Percentiles rank a stretch among this genome's conserved stretches.
Evolutionary conservation across 352 stramenopile genomes (phyloP).

Genomic region (Phytophthora boehmeriae): DNA sequence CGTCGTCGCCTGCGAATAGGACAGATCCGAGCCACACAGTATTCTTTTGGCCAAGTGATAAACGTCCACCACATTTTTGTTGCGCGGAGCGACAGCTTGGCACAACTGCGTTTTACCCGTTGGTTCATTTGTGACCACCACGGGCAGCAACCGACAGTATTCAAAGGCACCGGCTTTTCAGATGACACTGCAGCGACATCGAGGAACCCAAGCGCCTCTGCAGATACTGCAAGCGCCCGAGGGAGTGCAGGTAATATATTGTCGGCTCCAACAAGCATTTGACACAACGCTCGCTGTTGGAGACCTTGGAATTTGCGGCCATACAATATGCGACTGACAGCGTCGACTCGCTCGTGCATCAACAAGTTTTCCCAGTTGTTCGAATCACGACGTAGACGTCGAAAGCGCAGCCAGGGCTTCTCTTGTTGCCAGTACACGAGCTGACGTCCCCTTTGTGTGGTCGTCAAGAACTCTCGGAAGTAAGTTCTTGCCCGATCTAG

Average conservation of each 20-base stretch:
- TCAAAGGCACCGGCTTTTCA: neutral
- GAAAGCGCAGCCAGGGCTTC: slow-evolving; percentile 34
- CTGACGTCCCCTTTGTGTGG: slow-evolving; percentile 18
- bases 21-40: slow-evolving; percentile 16
- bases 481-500: neutral
- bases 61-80: slow-evolving; percentile 21
- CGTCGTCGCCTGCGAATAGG: slow-evolving; percentile 8
- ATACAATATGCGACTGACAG: slow-evolving; percentile 6
- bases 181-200: neutral
- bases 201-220: slow-evolving; percentile 16
- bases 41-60: slow-evolving; percentile 21
- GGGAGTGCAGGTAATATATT: slow-evolving; percentile 10
- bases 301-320: slow-evolving; percentile 18
- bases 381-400: slow-evolving; percentile 11
- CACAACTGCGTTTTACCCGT: neutral
- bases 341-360: slow-evolving; percentile 7
- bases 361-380: slow-evolving; percentile 17
- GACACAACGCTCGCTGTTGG: slow-evolving; percentile 22
- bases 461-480: slow-evolving; percentile 27
- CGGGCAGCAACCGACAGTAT: slow-evolving; percentile 7
- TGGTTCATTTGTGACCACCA: slow-evolving; percentile 14
- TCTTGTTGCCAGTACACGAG: slow-evolving; percentile 32
- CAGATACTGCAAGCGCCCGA: slow-evolving; percentile 11
- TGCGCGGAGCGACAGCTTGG: slow-evolving; percentile 12
- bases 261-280: slow-evolving; percentile 24